A percentile compares a stretch with the other conserved stretches of the same genome.
phyloP scores from a whole-genome alignment of 805 yeast genomes.

The Saturnispora besseyi region DNA sequence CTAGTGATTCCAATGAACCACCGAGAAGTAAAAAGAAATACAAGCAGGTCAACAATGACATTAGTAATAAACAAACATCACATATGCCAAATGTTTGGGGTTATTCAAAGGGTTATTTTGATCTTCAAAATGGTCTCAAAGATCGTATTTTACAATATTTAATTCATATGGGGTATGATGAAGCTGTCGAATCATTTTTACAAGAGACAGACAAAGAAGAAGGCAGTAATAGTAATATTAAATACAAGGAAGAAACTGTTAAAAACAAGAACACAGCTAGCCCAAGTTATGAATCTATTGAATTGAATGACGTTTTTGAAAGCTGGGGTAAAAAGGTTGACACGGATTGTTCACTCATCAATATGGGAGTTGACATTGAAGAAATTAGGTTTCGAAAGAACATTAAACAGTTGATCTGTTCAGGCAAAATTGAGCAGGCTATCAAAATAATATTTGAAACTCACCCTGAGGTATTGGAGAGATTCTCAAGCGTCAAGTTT shows the following conservation, averaged over 20 bases:
- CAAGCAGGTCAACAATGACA: neutral
- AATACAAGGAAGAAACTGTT: slow-evolving; percentile 60
- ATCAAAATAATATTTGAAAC: neutral
- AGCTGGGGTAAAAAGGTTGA: slow-evolving; percentile 28
- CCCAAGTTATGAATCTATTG: slow-evolving; percentile 18
- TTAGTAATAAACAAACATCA: neutral
- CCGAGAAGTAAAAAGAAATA: neutral
- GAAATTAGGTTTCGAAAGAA: slow-evolving; percentile 1
- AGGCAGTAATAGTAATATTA: neutral
- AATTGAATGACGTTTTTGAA: slow-evolving; percentile 34
- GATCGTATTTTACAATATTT: slow-evolving; percentile 8
- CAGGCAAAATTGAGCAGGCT: neutral
- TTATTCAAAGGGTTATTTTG: slow-evolving; percentile 9
- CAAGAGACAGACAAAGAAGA: neutral
- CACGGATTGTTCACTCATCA: neutral
- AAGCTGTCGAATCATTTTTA: slow-evolving; percentile 7
- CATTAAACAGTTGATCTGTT: neutral
- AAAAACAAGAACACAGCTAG: slow-evolving; percentile 27
- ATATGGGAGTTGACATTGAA: neutral
- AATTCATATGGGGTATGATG: slow-evolving; percentile 10
- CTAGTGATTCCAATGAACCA: slow-evolving; percentile 1
- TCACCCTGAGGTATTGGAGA: neutral
- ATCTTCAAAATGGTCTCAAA: slow-evolving; percentile 7
- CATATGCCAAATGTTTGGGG: slow-evolving; percentile 12
- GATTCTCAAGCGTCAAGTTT: slow-evolving; percentile 2